Percentiles rank a stretch among this genome's conserved stretches.
phyloP scores from a whole-genome alignment of 805 yeast species.

The Ogataea haglerorum region DNA sequence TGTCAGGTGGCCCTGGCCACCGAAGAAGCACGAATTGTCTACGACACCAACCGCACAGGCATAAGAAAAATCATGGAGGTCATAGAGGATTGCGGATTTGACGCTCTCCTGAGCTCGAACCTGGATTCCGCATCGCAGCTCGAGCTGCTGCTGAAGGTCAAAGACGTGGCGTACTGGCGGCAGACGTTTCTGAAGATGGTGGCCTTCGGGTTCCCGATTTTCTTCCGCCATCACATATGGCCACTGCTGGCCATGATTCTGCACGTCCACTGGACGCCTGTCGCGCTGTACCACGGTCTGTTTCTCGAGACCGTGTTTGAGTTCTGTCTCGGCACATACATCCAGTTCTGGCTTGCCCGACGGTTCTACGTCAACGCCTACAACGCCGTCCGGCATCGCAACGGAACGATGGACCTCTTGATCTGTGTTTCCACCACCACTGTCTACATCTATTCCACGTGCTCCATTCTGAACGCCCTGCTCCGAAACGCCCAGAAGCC shows the following conservation, averaged over 20 bases:
- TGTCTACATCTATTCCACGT: conserved; percentile 70
- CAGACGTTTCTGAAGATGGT: conserved; percentile 49
- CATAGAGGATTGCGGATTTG: conserved; percentile 51
- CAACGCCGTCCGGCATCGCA: conserved; percentile 62
- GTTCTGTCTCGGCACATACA: conserved; percentile 51
- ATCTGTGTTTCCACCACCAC: conserved; percentile 79
- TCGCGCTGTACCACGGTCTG: conserved; percentile 48
- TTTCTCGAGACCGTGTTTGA: conserved; percentile 62
- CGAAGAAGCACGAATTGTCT: conserved; percentile 52
- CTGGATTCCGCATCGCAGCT: conserved; percentile 68
- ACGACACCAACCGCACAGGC: conserved; percentile 52
- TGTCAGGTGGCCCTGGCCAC: conserved; percentile 51
- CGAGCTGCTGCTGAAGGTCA: conserved; percentile 58
- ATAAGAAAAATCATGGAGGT: conserved; percentile 57
- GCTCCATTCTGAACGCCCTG: conserved; percentile 53
- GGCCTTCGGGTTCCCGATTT: conserved; percentile 60
- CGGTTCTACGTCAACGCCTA: conserved; percentile 63
- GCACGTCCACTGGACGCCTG: conserved; percentile 10
- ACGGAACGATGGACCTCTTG: conserved; percentile 89
- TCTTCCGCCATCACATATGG: conserved; percentile 45
- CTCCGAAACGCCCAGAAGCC: conserved; percentile 40
- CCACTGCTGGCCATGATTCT: conserved; percentile 36
- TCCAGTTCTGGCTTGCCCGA: conserved; percentile 66
- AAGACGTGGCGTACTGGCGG: conserved; percentile 74
- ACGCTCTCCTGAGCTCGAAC: conserved; percentile 44